Percentiles rank a stretch among this genome's conserved stretches.
These are phyloP conservation scores for Lentithecium fluviatile DNA, from an alignment of 495 filamentous ascomycete species.

Conservation along the genomic window DNA sequence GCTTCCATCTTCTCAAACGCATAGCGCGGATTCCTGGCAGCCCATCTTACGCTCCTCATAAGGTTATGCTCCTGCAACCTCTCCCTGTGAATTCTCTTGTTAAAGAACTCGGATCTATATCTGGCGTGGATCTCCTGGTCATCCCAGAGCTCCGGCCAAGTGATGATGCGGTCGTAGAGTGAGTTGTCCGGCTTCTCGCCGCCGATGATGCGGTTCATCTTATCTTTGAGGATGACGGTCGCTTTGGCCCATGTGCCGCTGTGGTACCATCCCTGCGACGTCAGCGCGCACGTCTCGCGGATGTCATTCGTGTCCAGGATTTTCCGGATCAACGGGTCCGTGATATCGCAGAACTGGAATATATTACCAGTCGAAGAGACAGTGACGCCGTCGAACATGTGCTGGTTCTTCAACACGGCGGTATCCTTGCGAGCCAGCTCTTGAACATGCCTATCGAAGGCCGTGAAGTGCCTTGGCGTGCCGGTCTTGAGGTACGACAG, in stretches of 20 bases:
- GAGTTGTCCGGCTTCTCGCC: slow-evolving; percentile 47
- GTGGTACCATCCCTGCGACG: slow-evolving; percentile 75
- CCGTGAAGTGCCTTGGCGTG: neutral
- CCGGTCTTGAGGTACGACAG: slow-evolving; percentile 41
- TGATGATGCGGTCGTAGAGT: slow-evolving; percentile 50
- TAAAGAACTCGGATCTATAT: slow-evolving; percentile 9
- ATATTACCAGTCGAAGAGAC: slow-evolving; percentile 73
- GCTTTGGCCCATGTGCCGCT: slow-evolving; percentile 75
- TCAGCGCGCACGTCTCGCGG: slow-evolving; percentile 44
- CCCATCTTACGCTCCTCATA: slow-evolving; percentile 9
- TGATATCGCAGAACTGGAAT: slow-evolving; percentile 92
- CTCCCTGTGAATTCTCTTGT: slow-evolving; percentile 1
- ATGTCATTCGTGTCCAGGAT: slow-evolving; percentile 53
- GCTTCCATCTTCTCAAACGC: slow-evolving; percentile 27
- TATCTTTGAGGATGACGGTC: slow-evolving; percentile 80
- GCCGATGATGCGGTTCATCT: slow-evolving; percentile 50
- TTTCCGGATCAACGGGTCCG: slow-evolving; percentile 64
- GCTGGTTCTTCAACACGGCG: slow-evolving; percentile 43
- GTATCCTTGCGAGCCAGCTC: neutral
- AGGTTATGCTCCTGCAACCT: slow-evolving; percentile 23
- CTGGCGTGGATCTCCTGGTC: slow-evolving; percentile 15
- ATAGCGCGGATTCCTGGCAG: slow-evolving; percentile 18
- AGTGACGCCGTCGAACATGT: slow-evolving; percentile 76
- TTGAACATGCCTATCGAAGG: neutral
- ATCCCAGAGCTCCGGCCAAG: slow-evolving; percentile 42